Percentiles rank a stretch among this genome's conserved stretches.
Evolutionary conservation across 805 yeast genomes (phyloP).

Genomic region (Lipomyces spencermartinsiae): DNA sequence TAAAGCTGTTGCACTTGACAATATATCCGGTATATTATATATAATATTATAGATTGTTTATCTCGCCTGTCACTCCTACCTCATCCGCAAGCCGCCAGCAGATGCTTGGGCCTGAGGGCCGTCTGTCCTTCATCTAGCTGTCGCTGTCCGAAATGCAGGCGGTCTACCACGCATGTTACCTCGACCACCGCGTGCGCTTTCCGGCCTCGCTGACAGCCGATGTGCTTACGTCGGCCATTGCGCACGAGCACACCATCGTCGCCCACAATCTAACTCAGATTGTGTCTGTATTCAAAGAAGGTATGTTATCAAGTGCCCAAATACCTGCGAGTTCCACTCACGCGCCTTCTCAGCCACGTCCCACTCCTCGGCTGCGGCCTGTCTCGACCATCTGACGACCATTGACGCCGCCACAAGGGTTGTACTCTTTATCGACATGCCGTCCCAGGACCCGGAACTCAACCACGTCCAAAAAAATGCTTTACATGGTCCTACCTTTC

Average conservation of each 20-base stretch:
- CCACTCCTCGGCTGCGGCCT: slow-evolving; percentile 13
- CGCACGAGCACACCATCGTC: slow-evolving; percentile 8
- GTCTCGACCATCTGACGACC: slow-evolving; percentile 14
- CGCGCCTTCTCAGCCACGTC: not conserved
- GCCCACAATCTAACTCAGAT: slow-evolving; percentile 2
- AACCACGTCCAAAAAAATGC: not conserved
- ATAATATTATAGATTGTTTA: not conserved
- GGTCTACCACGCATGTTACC: slow-evolving; percentile 11
- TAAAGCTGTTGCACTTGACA: not conserved
- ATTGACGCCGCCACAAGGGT: slow-evolving; percentile 12
- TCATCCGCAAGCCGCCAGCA: not conserved
- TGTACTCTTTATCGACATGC: slow-evolving; percentile 29
- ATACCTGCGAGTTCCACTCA: not conserved
- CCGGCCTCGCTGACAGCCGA: not conserved
- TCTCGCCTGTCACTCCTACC: not conserved
- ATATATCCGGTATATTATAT: not conserved
- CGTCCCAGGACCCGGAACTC: slow-evolving; percentile 4
- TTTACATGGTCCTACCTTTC: slow-evolving; percentile 6
- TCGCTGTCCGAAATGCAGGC: slow-evolving; percentile 2
- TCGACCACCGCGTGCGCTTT: slow-evolving; percentile 17
- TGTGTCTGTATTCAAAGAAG: not conserved
- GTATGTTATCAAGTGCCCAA: not conserved
- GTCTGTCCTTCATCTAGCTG: not conserved
- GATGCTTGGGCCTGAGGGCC: not conserved
- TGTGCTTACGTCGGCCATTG: not conserved